Conservation (phyloP, 768 basidiomycete species). For the Rossbeevera mucosa region DNA sequence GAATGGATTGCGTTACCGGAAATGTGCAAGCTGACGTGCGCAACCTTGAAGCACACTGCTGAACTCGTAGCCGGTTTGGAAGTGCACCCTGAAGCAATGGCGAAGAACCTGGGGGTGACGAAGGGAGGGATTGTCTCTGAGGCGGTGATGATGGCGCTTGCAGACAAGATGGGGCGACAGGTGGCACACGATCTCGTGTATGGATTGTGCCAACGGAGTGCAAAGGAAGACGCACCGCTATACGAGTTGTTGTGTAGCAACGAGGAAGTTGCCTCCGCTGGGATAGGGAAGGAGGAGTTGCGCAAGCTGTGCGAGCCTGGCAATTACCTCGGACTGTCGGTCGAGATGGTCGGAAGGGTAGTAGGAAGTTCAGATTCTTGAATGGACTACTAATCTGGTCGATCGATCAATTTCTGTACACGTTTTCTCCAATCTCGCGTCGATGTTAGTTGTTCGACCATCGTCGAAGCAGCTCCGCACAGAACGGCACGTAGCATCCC, state of each 20-base stretch:
- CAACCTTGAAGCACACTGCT: constrained; percentile 35
- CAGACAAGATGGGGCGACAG: constrained; percentile 40
- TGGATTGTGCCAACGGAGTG: constrained; percentile 34
- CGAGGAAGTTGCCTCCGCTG: constrained; percentile 22
- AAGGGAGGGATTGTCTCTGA: constrained; percentile 41
- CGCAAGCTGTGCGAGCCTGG: constrained; percentile 34
- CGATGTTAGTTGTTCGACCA: constrained; percentile 23
- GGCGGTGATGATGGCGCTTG: constrained; percentile 47
- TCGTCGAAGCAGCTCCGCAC: constrained; percentile 32
- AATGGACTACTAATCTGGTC: constrained; percentile 7
- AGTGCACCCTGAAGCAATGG: constrained; percentile 39
- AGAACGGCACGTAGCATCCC: constrained; percentile 26
- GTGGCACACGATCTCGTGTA: constrained; percentile 44
- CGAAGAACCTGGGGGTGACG: constrained; percentile 36
- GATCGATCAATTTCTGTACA: no score
- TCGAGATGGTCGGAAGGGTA: constrained; percentile 23
- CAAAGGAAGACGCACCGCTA: constrained; percentile 26
- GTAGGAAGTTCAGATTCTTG: not conserved
- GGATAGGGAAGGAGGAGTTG: constrained; percentile 26
- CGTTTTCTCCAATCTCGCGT: constrained; percentile 5
- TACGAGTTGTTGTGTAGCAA: constrained; percentile 31
- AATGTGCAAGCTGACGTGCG: constrained; percentile 40
- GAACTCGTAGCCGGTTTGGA: constrained; percentile 37
- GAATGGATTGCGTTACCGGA: constrained; percentile 47
- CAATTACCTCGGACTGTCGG: constrained; percentile 37